Conservation (phyloP, 164 flowering plant species). For the Santalum album region DNA sequence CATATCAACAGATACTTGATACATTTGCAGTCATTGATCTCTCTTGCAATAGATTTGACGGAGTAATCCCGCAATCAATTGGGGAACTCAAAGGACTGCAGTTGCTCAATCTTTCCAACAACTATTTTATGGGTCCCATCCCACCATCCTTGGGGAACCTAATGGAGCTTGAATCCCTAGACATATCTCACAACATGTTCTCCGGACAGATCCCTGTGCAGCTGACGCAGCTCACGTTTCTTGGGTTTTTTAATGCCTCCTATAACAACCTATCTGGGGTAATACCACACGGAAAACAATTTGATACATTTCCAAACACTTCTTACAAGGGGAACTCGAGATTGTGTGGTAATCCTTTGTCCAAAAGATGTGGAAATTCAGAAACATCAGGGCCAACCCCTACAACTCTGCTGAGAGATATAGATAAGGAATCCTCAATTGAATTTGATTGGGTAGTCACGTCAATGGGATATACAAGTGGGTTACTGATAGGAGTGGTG, state of each 20-base stretch:
- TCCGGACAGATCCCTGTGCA: slow-evolving; percentile 45
- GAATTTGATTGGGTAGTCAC: slow-evolving; percentile 2
- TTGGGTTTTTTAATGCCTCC: slow-evolving; percentile 16
- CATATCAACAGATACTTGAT: neutral
- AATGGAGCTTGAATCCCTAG: neutral
- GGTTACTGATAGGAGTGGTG: neutral
- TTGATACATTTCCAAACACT: neutral
- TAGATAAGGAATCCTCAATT: neutral
- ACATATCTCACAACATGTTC: slow-evolving; percentile 22
- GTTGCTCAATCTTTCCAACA: slow-evolving; percentile 8
- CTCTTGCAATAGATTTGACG: slow-evolving; percentile 1
- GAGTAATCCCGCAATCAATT: slow-evolving; percentile 1
- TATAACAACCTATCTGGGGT: slow-evolving; percentile 30
- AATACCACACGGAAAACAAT: slow-evolving; percentile 23
- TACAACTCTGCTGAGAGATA: neutral
- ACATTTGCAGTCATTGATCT: neutral
- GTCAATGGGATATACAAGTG: slow-evolving; percentile 6
- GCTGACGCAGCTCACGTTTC: slow-evolving; percentile 24
- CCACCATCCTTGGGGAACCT: slow-evolving; percentile 6
- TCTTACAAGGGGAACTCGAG: neutral
- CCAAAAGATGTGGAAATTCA: neutral
- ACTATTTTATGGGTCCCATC: neutral
- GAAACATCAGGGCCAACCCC: neutral
- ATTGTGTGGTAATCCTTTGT: neutral
- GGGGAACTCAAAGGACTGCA: neutral